Evolutionary conservation across 2,329 filamentous ascomycete genomes (phyloP), one percentile per base, ranked within the genome.

Genomic region (Monosporascus ibericus): DNA sequence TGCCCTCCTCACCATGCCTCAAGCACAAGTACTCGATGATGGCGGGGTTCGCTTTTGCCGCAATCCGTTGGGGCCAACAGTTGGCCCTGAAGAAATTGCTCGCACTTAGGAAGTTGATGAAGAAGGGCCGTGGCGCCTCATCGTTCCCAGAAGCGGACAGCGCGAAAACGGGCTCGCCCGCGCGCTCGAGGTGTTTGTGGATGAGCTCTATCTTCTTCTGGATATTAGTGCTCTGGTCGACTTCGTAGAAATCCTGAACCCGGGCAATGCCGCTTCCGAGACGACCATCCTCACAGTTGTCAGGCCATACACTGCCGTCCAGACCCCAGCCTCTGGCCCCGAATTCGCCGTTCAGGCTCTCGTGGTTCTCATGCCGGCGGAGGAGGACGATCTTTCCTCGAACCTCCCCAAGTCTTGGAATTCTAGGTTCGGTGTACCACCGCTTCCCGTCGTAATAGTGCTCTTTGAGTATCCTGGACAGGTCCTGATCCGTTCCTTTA

Each of bases 241-340:
- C 84, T 65, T 95, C 90, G 76, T 95, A 97, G 70, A 92, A 96
- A 73, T 97, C 94, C 73, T 97, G 94, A 42, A 97, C 85, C 58
- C 88, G 85, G 54, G 96, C 83, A 57, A 85, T 76, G 3, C 89
- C 90, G 62, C 84, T 85, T 8, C 81, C 81, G 48, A 82, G 82
- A 36, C 76, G 76, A 52, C 88, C 86, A 64, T 95, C 84, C 34
- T 87, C 84, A 56, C 88, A 90, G 72, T 97, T 97, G 72, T 96
- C 88, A 0, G 88, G 90, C 92, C 92, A 97, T 48, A 68, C 68
- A 56, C 80, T 77, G 22, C 77, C 82, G 65, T 87, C 82, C 47
- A 87, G 77, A 44, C 79, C 83, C 70, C 75, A 82, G 47, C 79
- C 80, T 6, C 66, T 62, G 36, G 72, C 75, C 40, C 72, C 74